A percentile compares a stretch with the other conserved stretches of the same genome.
These are phyloP conservation scores for Orbilia javanica DNA, from an alignment of 2,329 filamentous ascomycete species.

Conservation along the genomic window DNA sequence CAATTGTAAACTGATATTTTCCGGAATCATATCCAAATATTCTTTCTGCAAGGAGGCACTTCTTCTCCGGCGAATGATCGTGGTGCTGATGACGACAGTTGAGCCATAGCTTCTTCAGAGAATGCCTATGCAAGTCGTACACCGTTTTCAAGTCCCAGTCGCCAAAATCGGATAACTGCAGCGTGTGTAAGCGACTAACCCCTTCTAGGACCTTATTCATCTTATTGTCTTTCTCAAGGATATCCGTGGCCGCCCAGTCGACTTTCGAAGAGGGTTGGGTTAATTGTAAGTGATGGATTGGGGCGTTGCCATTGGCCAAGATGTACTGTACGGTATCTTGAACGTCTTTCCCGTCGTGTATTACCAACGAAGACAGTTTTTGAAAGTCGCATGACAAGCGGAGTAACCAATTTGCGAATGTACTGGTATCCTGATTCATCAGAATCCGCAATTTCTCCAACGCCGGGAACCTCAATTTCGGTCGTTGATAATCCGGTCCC, in stretches of 20 bases:
- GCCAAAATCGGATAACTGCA: not conserved
- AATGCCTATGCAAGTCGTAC: not conserved
- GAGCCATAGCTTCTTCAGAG: slow-evolving; percentile 31
- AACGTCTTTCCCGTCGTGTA: not conserved
- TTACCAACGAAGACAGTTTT: not conserved
- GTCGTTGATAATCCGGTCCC: not conserved
- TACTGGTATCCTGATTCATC: not conserved
- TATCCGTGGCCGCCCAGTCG: not conserved
- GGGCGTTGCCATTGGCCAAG: not conserved
- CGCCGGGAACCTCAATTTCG: not conserved
- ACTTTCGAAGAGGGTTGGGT: not conserved
- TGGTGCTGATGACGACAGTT: slow-evolving; percentile 1
- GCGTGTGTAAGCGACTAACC: not conserved
- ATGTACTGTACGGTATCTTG: not conserved
- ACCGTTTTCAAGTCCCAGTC: slow-evolving; percentile 24
- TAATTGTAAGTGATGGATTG: not conserved
- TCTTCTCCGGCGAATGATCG: not conserved
- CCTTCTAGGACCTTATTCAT: not conserved
- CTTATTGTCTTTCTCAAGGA: not conserved
- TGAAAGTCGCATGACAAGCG: not conserved
- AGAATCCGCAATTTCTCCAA: not conserved
- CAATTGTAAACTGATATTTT: not conserved
- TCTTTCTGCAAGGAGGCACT: not conserved
- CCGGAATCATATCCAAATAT: not conserved
- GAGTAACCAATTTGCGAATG: not conserved